These are phyloP conservation scores for Lipomyces sp. DNA, from an alignment of 805 yeast species.

Conservation along the genomic window DNA sequence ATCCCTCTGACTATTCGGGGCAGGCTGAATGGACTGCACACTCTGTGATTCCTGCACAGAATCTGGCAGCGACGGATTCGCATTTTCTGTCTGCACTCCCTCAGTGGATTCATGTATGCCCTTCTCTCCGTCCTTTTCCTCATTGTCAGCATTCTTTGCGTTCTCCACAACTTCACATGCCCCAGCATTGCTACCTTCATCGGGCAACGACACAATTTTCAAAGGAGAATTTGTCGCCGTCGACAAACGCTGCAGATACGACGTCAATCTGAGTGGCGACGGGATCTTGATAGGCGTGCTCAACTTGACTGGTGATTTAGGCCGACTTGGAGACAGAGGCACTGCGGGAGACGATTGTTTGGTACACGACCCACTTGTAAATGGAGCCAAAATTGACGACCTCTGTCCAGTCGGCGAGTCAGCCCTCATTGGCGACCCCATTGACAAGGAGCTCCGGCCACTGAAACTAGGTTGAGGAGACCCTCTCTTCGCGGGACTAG, in stretches of 20 bases:
- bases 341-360: conserved; percentile 8
- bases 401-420: neutral
- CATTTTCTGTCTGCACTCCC: neutral
- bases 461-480: neutral
- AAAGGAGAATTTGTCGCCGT: neutral
- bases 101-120: neutral
- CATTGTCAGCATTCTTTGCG: neutral
- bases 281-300: conserved; percentile 1
- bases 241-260: neutral
- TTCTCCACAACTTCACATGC: neutral
- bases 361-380: conserved; percentile 14
- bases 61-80: neutral
- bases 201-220: neutral
- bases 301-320: neutral
- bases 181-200: neutral
- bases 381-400: conserved; percentile 5
- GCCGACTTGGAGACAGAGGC: neutral
- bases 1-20: neutral
- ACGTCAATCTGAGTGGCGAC: neutral
- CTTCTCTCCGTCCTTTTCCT: neutral
- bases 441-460: neutral
- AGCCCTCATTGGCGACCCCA: neutral
- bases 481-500: conserved; percentile 1
- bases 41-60: neutral
- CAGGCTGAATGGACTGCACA: neutral